Evolutionary conservation across 176 grass and related monocot genomes (phyloP).

Genomic region (Triticum monococcum): DNA sequence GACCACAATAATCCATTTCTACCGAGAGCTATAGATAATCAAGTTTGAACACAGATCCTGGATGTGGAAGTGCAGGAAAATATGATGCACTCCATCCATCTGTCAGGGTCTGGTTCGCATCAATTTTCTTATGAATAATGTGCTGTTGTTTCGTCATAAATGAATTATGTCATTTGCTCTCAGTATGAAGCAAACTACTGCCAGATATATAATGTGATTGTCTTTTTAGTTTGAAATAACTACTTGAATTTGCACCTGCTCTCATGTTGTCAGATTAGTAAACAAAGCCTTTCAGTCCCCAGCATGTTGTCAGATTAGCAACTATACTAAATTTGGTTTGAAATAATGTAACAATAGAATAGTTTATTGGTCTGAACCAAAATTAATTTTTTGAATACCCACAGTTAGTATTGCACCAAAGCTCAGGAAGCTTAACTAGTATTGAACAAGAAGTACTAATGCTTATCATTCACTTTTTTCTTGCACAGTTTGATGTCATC

Average conservation of each 20-base stretch:
- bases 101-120: background rate
- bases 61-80: background rate
- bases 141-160: background rate
- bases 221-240: background rate
- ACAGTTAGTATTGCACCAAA: background rate
- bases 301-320: no score
- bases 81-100: background rate
- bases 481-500: constrained; percentile 83
- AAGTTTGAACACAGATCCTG: background rate
- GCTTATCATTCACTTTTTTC: background rate
- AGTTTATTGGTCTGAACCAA: background rate
- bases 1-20: constrained; percentile 6
- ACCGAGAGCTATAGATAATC: background rate
- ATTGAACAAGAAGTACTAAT: background rate
- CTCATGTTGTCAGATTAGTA: background rate
- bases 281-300: no score
- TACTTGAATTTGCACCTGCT: background rate
- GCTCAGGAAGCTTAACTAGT: background rate
- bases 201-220: background rate
- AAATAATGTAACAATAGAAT: background rate
- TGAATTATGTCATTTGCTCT: constrained; percentile 10
- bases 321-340: constrained; percentile 19
- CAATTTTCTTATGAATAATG: background rate
- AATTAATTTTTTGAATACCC: background rate
- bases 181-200: background rate